Percentiles rank a stretch among this genome's conserved stretches.
These are phyloP conservation scores for Citrus reticulata DNA, from an alignment of 345 rosid species.

Conservation along the genomic window DNA sequence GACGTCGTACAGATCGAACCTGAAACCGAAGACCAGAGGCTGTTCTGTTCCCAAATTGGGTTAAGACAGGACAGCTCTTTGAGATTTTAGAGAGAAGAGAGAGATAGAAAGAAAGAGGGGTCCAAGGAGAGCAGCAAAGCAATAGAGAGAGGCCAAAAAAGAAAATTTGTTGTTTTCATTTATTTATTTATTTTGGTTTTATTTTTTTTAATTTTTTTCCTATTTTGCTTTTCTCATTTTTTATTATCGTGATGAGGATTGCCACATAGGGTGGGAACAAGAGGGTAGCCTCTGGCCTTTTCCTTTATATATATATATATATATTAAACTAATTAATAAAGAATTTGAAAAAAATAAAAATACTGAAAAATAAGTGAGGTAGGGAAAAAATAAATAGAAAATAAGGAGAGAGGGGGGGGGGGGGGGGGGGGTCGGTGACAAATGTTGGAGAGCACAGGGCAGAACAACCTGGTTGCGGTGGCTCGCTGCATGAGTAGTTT, in stretches of 20 bases:
- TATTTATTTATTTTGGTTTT: not conserved
- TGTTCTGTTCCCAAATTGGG: conserved; percentile 34
- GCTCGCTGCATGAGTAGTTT: not conserved
- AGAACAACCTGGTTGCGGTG: not conserved
- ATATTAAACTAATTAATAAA: no score
- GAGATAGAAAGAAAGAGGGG: conserved; percentile 34
- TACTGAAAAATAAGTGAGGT: not conserved
- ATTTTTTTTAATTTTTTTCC: not conserved
- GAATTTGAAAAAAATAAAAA: no score
- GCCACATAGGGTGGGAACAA: no score
- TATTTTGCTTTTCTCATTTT: not conserved
- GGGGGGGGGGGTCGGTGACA: not conserved
- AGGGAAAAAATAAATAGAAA: not conserved
- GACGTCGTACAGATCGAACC: conserved; percentile 50
- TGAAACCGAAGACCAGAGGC: conserved; percentile 30
- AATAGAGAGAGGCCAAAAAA: conserved; percentile 17
- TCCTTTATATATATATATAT: no score
- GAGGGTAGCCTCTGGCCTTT: no score
- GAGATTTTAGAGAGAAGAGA: conserved; percentile 47
- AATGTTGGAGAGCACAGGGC: not conserved
- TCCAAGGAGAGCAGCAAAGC: conserved; percentile 17
- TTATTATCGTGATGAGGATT: not conserved
- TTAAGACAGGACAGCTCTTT: conserved; percentile 30
- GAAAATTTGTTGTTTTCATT: conserved; percentile 5
- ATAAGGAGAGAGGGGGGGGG: no score